Evolutionary conservation across 2,329 filamentous ascomycete genomes (phyloP).

Genomic region (Pseudocercospora musae): DNA sequence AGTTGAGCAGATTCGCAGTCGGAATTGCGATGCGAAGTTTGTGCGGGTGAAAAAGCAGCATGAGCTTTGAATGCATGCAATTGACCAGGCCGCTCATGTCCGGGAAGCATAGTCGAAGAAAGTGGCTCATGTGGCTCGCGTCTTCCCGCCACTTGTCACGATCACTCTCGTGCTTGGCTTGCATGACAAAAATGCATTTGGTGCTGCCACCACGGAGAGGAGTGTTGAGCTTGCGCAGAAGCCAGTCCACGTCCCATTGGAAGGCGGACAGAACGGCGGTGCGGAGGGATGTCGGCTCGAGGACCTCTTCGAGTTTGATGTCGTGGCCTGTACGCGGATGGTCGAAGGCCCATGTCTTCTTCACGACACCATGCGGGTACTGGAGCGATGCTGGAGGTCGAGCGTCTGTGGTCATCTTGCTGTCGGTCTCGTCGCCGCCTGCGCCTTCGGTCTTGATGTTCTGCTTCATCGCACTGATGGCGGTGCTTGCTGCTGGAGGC

Average conservation of each 20-base stretch:
- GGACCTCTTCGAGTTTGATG: slow-evolving; percentile 82
- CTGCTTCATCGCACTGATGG: slow-evolving; percentile 21
- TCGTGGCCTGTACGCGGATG: slow-evolving; percentile 63
- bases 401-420: neutral
- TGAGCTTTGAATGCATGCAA: slow-evolving; percentile 91
- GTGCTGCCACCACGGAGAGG: slow-evolving; percentile 55
- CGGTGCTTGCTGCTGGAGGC: slow-evolving; percentile 21
- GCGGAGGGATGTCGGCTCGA: slow-evolving; percentile 68
- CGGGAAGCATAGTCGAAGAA: slow-evolving; percentile 72
- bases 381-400: slow-evolving; percentile 29
- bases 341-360: slow-evolving; percentile 73
- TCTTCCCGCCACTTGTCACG: slow-evolving; percentile 29
- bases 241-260: slow-evolving; percentile 79
- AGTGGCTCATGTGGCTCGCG: slow-evolving; percentile 31
- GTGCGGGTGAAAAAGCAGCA: slow-evolving; percentile 73
- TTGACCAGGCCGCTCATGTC: slow-evolving; percentile 67
- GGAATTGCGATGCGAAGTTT: slow-evolving; percentile 80
- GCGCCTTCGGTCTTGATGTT: slow-evolving; percentile 16
- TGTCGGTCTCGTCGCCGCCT: neutral
- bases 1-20: slow-evolving; percentile 78
- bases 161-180: slow-evolving; percentile 50
- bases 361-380: slow-evolving; percentile 65
- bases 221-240: slow-evolving; percentile 59
- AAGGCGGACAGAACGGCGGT: slow-evolving; percentile 83
- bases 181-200: slow-evolving; percentile 57